Evolutionary conservation across 2,329 filamentous ascomycete genomes (phyloP), one percentile per base, ranked within the genome.

Genomic region (Dryadomyces quercivorus): DNA sequence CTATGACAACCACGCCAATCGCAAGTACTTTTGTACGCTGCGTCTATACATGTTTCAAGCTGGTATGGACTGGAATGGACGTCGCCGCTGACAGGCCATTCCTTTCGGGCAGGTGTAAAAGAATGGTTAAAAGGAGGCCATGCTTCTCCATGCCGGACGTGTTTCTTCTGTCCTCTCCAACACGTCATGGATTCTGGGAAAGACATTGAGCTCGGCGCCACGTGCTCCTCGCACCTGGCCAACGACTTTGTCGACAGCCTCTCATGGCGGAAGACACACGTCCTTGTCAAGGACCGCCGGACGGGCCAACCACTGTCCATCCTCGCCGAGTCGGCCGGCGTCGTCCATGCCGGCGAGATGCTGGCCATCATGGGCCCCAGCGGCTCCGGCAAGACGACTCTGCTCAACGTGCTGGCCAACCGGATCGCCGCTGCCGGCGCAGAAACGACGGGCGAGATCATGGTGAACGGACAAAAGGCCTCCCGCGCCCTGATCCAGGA

Each of bases 331-430:
- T 76, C 84, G 50, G 75, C 76, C 62, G 86, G 86, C 12, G 68
- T 80, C 51, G 78, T 86, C 47, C 70, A 81, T 65, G 82, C 84
- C 36, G 82, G 86, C 34, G 83, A 90, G 62, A 72, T 91, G 45
- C 76, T 88, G 57, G 89, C 88, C 43, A 69, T 94, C 48, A 92
- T 94, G 86, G 89, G 89, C 22, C 88, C 88, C 9, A 77, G 73
- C 36, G 78, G 78, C 5, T 77, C 80, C 55, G 89, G 89, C 51
- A 95, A 95, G 67, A 93, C 89, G 0, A 94, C 88, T 0, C 75
- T 95, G 0, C 75, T 95, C 40, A 91, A 94, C 65, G 80, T 86
- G 5, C 80, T 94, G 15, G 88, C 89, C 7, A 57, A 71, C 71
- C 58, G 71, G 72, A 72, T 74, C 0, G 71, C 76, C 6, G 73